Conservation (phyloP, 2,329 filamentous ascomycete species). For the Penicillium sp. region DNA sequence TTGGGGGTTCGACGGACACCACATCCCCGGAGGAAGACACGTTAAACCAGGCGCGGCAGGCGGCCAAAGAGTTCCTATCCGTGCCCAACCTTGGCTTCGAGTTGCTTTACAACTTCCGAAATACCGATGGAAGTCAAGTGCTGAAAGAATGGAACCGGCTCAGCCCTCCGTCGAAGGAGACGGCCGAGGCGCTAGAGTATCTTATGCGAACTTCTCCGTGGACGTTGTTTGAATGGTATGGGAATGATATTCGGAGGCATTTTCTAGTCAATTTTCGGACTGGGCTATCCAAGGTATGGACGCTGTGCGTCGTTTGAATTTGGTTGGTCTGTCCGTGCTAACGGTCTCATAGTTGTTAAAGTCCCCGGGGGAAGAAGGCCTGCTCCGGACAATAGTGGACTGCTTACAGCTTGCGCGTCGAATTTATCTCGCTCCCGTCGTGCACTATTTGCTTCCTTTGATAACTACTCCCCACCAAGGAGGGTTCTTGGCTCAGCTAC, state of each 20-base stretch:
- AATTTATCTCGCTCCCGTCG: constrained; percentile 37
- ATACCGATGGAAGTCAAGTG: constrained; percentile 26
- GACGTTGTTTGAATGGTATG: constrained; percentile 43
- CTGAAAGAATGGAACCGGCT: constrained; percentile 31
- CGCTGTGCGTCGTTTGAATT: background rate
- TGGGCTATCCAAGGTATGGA: constrained; percentile 32
- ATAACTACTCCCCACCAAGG: constrained; percentile 26
- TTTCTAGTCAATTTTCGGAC: constrained; percentile 39
- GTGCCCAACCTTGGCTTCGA: constrained; percentile 36
- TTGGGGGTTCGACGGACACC: constrained; percentile 9
- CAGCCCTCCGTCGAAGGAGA: constrained; percentile 27
- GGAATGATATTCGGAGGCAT: constrained; percentile 42
- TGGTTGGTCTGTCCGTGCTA: background rate
- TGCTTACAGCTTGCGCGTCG: constrained; percentile 35
- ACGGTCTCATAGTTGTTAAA: constrained; percentile 24
- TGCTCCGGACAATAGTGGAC: constrained; percentile 32
- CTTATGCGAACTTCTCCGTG: constrained; percentile 24
- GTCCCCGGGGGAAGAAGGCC: constrained; percentile 18
- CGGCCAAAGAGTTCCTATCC: constrained; percentile 38
- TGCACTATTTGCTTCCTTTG: constrained; percentile 32
- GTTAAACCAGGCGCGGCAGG: constrained; percentile 42
- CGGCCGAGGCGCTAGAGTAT: constrained; percentile 33
- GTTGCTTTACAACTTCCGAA: constrained; percentile 21
- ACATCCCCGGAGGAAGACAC: constrained; percentile 28
- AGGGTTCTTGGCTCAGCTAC: constrained; percentile 35